These are phyloP conservation scores for Strobilomyces echinocephalus DNA, from an alignment of 768 basidiomycete species.

Conservation along the genomic window DNA sequence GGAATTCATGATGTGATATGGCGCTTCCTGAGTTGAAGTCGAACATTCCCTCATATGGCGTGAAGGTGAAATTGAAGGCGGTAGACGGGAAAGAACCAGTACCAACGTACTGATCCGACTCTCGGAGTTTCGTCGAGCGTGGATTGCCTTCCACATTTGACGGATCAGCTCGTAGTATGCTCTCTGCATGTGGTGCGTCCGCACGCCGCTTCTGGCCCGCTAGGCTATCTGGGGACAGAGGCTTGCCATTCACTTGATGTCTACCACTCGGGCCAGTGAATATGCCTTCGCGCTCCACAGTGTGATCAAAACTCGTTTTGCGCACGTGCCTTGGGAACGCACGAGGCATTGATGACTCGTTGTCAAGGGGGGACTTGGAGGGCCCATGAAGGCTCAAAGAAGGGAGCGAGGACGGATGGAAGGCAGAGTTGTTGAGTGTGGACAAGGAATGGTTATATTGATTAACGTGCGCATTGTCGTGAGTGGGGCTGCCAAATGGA, in stretches of 20 bases:
- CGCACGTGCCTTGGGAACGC: constrained; percentile 81
- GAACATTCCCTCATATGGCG: constrained; percentile 61
- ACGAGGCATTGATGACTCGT: constrained; percentile 38
- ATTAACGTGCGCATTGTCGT: constrained; percentile 26
- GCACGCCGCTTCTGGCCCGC: constrained; percentile 76
- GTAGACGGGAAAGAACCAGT: constrained; percentile 59
- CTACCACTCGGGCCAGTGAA: constrained; percentile 56
- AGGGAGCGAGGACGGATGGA: constrained; percentile 71
- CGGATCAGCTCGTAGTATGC: constrained; percentile 74
- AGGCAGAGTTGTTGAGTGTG: constrained; percentile 42
- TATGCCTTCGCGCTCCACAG: constrained; percentile 66
- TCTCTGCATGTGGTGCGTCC: constrained; percentile 75
- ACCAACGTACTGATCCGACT: constrained; percentile 38
- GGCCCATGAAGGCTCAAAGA: constrained; percentile 63
- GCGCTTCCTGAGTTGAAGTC: constrained; percentile 39
- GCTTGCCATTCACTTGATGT: constrained; percentile 79
- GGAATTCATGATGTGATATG: constrained; percentile 34
- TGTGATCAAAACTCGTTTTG: constrained; percentile 95
- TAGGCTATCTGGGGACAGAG: constrained; percentile 58
- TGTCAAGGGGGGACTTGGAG: constrained; percentile 32
- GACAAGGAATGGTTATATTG: constrained; percentile 39
- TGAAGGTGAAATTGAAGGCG: constrained; percentile 69
- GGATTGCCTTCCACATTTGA: constrained; percentile 45
- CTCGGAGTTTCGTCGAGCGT: constrained; percentile 26
- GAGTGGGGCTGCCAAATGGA: constrained; percentile 36